These are phyloP conservation scores for Ogataea methanolica DNA, from an alignment of 805 yeast genomes.

Conservation along the genomic window DNA sequence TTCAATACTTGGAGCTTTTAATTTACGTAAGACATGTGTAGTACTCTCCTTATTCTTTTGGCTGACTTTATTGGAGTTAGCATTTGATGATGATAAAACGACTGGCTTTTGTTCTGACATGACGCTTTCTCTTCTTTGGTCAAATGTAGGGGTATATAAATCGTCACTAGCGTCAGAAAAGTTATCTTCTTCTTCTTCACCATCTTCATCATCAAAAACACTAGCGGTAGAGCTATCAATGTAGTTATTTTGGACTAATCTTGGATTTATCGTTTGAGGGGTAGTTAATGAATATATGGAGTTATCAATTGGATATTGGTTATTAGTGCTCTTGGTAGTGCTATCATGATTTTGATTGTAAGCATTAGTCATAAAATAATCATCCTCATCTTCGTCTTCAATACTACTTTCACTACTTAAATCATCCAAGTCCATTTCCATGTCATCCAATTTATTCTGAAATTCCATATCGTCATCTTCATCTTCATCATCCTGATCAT, in stretches of 20 bases:
- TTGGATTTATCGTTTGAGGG: constrained; percentile 24
- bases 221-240: constrained; percentile 2
- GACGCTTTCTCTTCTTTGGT: constrained; percentile 24
- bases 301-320: constrained; percentile 7
- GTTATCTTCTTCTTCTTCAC: constrained; percentile 16
- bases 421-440: constrained; percentile 30
- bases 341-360: neutral
- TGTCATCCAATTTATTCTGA: constrained; percentile 24
- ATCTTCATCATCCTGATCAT: constrained; percentile 30
- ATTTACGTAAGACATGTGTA: constrained; percentile 18
- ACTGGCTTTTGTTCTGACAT: constrained; percentile 16
- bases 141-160: constrained; percentile 27
- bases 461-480: constrained; percentile 19
- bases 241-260: constrained; percentile 12
- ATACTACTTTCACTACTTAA: constrained; percentile 22
- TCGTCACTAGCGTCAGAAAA: constrained; percentile 25
- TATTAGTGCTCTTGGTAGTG: neutral
- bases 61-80: neutral
- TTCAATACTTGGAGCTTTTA: constrained; percentile 9
- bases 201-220: constrained; percentile 17
- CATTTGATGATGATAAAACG: neutral
- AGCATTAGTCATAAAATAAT: constrained; percentile 16
- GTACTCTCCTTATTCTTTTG: constrained; percentile 15
- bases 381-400: constrained; percentile 18
- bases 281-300: constrained; percentile 26